phyloP scores from a whole-genome alignment of 345 rosid genomes.

The Gynandropsis gynandra region DNA sequence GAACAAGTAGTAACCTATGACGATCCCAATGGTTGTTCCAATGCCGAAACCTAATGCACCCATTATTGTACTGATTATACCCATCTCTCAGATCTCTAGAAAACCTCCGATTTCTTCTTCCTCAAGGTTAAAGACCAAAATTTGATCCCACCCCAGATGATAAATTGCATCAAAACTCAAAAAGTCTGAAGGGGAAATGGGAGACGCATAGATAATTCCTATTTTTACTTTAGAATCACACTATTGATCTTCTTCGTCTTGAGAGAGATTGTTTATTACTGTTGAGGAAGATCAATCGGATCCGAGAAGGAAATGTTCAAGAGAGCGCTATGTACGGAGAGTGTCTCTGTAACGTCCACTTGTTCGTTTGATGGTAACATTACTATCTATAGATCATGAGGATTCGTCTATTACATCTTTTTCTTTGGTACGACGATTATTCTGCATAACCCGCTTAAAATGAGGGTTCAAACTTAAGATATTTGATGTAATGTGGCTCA shows the following conservation, averaged over 20 bases:
- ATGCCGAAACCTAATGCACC: slow-evolving; percentile 68
- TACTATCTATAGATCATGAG: too few species aligned
- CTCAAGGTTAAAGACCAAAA: background rate
- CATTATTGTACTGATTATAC: slow-evolving; percentile 51
- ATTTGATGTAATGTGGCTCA: too few species aligned
- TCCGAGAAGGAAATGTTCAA: slow-evolving; percentile 32
- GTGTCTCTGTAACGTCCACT: slow-evolving; percentile 33
- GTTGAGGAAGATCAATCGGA: slow-evolving; percentile 23
- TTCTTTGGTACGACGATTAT: too few species aligned
- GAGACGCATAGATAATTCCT: slow-evolving; percentile 17
- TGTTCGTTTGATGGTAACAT: too few species aligned
- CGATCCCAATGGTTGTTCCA: slow-evolving; percentile 66
- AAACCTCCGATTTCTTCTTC: slow-evolving; percentile 14
- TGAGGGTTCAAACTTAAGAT: too few species aligned
- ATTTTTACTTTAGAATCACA: slow-evolving; percentile 21
- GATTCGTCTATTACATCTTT: too few species aligned
- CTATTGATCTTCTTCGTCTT: slow-evolving; percentile 18
- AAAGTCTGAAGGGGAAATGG: background rate
- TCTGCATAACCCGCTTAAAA: too few species aligned
- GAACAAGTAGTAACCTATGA: slow-evolving; percentile 73
- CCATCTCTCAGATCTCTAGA: slow-evolving; percentile 36
- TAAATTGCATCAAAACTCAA: background rate
- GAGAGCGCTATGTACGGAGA: slow-evolving; percentile 34
- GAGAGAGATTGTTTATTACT: slow-evolving; percentile 1
- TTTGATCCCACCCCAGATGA: background rate